These are phyloP conservation scores for Lepiota subincarnata DNA, from an alignment of 768 basidiomycete genomes.

Conservation along the genomic window DNA sequence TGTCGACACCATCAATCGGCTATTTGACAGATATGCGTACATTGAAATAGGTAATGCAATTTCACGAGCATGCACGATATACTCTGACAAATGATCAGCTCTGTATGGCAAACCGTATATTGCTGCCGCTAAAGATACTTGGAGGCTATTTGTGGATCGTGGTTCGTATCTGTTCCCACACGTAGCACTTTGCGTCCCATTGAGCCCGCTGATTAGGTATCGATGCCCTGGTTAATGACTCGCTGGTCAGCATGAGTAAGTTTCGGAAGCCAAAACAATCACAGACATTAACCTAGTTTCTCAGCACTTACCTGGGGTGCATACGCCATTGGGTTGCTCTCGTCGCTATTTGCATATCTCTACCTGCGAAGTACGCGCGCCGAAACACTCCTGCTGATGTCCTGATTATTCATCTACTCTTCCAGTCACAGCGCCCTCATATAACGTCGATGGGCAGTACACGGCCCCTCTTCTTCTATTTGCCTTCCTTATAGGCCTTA, in stretches of 20 bases:
- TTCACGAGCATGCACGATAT: neutral
- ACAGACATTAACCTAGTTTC: neutral
- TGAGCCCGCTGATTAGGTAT: slow-evolving; percentile 37
- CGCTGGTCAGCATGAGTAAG: slow-evolving; percentile 74
- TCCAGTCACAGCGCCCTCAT: slow-evolving; percentile 67
- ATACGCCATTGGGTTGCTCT: slow-evolving; percentile 71
- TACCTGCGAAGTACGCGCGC: slow-evolving; percentile 61
- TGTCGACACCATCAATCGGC: neutral
- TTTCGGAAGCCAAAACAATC: neutral
- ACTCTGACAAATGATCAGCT: slow-evolving; percentile 33
- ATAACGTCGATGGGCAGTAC: slow-evolving; percentile 71
- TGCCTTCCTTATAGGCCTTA: slow-evolving; percentile 75
- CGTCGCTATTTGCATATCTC: slow-evolving; percentile 70
- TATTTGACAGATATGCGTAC: slow-evolving; percentile 57
- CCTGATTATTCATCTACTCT: neutral
- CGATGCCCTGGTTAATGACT: slow-evolving; percentile 81
- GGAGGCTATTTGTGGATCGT: slow-evolving; percentile 70
- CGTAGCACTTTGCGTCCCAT: slow-evolving; percentile 6
- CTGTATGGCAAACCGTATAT: slow-evolving; percentile 85
- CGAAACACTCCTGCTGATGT: neutral
- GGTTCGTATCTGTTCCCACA: slow-evolving; percentile 31
- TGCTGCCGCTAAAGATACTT: slow-evolving; percentile 78
- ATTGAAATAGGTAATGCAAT: slow-evolving; percentile 66
- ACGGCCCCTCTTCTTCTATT: slow-evolving; percentile 75
- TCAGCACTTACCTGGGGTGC: slow-evolving; percentile 76